Percentiles rank a stretch among this genome's conserved stretches.
These are phyloP conservation scores for Fusarium heterosporum DNA, from an alignment of 2,329 filamentous ascomycete species.

Conservation along the genomic window DNA sequence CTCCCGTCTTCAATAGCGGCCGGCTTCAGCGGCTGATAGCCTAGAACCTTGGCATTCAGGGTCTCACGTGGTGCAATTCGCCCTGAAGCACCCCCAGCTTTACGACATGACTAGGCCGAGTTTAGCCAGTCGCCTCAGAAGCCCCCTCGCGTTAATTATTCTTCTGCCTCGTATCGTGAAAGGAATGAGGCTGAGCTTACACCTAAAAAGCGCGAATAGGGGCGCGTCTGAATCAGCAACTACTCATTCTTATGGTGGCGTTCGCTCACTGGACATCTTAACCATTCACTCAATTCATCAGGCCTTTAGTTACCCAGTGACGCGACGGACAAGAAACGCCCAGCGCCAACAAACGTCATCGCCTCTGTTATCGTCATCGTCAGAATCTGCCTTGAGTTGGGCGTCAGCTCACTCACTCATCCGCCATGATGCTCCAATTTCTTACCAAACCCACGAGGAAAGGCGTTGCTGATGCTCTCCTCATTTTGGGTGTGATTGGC, in stretches of 20 bases:
- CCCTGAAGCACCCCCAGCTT: conserved; percentile 4
- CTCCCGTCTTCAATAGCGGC: background rate
- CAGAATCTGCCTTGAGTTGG: conserved; percentile 12
- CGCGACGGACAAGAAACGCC: background rate
- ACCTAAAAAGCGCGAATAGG: conserved; percentile 28
- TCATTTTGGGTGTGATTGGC: conserved; percentile 37
- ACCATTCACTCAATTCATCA: background rate
- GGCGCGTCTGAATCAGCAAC: conserved; percentile 16
- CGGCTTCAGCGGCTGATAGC: conserved; percentile 5
- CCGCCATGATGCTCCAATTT: conserved; percentile 28
- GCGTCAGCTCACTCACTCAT: conserved; percentile 18
- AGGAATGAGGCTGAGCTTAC: conserved; percentile 31
- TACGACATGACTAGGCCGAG: conserved; percentile 17
- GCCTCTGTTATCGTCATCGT: conserved; percentile 14
- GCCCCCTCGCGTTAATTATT: conserved; percentile 26
- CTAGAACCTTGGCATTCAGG: conserved; percentile 1
- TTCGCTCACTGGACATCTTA: background rate
- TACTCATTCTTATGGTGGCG: conserved; percentile 1
- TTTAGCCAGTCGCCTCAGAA: conserved; percentile 20
- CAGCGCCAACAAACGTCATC: background rate
- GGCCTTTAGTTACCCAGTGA: background rate
- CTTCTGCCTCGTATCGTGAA: conserved; percentile 30
- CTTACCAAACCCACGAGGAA: conserved; percentile 34
- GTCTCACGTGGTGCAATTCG: conserved; percentile 22
- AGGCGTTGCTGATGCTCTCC: conserved; percentile 31